phyloP scores from a whole-genome alignment of 2,329 filamentous ascomycete genomes.

The Botrytis squamosa region DNA sequence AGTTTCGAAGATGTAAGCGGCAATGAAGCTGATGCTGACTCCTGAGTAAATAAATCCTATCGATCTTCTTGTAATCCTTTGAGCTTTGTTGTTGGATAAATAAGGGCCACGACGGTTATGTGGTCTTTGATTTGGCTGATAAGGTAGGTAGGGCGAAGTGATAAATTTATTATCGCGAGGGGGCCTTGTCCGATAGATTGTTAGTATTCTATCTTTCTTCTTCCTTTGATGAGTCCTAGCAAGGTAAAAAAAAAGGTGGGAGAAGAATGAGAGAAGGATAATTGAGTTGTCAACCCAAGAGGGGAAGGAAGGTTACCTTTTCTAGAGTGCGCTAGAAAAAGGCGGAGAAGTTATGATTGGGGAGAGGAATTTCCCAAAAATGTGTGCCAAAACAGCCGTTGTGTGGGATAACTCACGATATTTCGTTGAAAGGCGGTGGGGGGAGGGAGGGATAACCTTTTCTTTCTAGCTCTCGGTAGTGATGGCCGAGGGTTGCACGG shows the following conservation, averaged over 20 bases:
- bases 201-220: constrained; percentile 3
- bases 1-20: constrained; percentile 8
- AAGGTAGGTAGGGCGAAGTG: constrained; percentile 12
- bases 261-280: background rate
- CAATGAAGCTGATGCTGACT: background rate
- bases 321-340: constrained; percentile 26
- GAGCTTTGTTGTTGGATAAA: constrained; percentile 1
- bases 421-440: constrained; percentile 29
- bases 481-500: constrained; percentile 26
- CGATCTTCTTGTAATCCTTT: background rate
- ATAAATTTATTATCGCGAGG: constrained; percentile 17
- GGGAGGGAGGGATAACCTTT: constrained; percentile 20
- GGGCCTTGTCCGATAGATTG: constrained; percentile 11
- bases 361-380: background rate
- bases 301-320: constrained; percentile 23
- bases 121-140: constrained; percentile 11
- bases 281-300: constrained; percentile 22
- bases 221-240: constrained; percentile 7
- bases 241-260: background rate
- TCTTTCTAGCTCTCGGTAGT: constrained; percentile 30
- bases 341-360: constrained; percentile 21
- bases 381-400: constrained; percentile 26
- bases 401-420: constrained; percentile 29
- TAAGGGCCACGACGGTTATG: constrained; percentile 5
- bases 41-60: background rate